Evolutionary conservation across 805 yeast genomes (phyloP).

Genomic region (Kodamaea fukazawae): DNA sequence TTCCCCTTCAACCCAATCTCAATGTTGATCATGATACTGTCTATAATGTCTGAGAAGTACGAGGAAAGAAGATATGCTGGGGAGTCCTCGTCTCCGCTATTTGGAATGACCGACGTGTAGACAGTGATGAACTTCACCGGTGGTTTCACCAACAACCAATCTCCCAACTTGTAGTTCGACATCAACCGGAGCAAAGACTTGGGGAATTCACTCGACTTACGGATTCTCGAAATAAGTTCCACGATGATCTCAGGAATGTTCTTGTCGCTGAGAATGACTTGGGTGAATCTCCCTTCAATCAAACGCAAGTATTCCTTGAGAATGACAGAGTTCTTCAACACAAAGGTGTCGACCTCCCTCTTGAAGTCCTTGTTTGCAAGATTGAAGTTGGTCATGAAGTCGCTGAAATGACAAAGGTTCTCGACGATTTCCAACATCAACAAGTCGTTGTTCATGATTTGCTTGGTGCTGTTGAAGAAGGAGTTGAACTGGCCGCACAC

Average conservation of each 20-base stretch:
- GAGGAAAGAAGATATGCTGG: conserved; percentile 57
- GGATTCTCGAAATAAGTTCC: conserved; percentile 66
- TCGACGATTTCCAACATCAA: conserved; percentile 47
- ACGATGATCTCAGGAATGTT: conserved; percentile 71
- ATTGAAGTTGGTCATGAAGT: conserved; percentile 12
- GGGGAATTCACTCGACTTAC: conserved; percentile 61
- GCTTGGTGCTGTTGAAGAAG: conserved; percentile 12
- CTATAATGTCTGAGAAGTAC: conserved; percentile 75
- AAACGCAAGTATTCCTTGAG: conserved; percentile 56
- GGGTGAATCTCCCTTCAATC: conserved; percentile 50
- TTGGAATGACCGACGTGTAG: conserved; percentile 48
- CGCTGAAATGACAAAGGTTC: conserved; percentile 24
- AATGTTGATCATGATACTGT: conserved; percentile 62
- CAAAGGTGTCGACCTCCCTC: conserved; percentile 14
- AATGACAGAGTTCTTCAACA: conserved; percentile 29
- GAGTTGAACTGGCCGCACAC: conserved; percentile 15
- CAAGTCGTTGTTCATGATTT: conserved; percentile 24
- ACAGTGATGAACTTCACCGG: conserved; percentile 45
- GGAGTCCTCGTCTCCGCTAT: conserved; percentile 32
- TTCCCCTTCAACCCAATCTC: conserved; percentile 55
- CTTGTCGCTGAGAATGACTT: conserved; percentile 59
- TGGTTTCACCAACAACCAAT: conserved; percentile 66
- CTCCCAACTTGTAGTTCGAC: conserved; percentile 51
- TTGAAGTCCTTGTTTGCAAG: conserved; percentile 12
- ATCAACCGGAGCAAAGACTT: conserved; percentile 52